Evolutionary conservation across 805 yeast species (phyloP), one percentile per base, ranked within the genome.

Genomic region (Metschnikowia proteae): DNA sequence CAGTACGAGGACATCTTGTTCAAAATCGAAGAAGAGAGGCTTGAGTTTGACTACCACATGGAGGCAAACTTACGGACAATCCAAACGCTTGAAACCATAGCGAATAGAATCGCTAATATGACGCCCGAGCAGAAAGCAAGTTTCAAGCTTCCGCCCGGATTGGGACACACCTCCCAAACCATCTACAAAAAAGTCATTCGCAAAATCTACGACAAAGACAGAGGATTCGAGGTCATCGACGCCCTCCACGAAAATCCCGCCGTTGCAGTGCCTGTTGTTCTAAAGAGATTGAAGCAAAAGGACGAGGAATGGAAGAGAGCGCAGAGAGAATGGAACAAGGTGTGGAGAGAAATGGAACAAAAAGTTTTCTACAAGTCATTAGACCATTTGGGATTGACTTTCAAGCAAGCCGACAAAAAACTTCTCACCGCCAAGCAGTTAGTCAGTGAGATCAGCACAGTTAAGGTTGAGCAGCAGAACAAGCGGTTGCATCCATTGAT

Each of bases 251-350:
- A 91, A 59, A 86, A 87, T 60, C 99, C 99, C 2, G 90, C 94
- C 1, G 82, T 91, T 46, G 95, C 99, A 0, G 94, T 94, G 32
- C 98, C 99, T 1, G 83, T 94, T 50, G 95, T 94, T 10, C 74
- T 94, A 66, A 88, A 85, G 58, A 82, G 99, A 62, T 79, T 94
- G 64, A 94, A 94, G 68, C 98, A 94, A 68, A 94, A 94, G 68
- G 98, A 94, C 64, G 98, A 94, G 68, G 99, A 94, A 68, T 94
- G 99, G 99, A 87, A 89, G 67, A 81, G 97, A 53, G 91, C 97
- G 1, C 99, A 92, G 61, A 82, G 98, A 60, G 98, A 94, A 65
- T 94, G 99, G 98, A 92, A 92, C 69, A 92, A 92, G 64, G 96
- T 90, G 10, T 94, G 99, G 99, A 83, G 99, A 63, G 98, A 92